Conservation (phyloP, 169 alveolate species). For the Toxoplasma gondii region DNA sequence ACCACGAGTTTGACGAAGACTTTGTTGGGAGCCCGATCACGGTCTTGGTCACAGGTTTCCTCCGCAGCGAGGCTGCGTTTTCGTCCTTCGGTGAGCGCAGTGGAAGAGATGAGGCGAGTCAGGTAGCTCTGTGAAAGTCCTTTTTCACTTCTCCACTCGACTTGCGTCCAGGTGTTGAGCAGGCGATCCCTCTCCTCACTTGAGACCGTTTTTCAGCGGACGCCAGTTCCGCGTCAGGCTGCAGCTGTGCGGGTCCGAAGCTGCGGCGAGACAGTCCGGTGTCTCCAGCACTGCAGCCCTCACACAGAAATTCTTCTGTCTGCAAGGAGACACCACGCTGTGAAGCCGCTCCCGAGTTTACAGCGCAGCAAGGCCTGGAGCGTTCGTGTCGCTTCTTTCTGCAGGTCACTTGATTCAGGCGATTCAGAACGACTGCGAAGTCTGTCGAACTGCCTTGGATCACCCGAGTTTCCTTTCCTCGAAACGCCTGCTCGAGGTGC, state of each 20-base stretch:
- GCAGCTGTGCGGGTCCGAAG: too few species aligned
- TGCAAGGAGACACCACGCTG: too few species aligned
- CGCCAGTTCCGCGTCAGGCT: too few species aligned
- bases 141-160: not conserved
- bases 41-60: constrained; percentile 11
- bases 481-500: not conserved
- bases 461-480: not conserved
- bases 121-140: not conserved
- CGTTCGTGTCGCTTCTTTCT: too few species aligned
- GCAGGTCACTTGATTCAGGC: not conserved
- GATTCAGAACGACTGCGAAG: not conserved
- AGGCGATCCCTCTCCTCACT: not conserved
- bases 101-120: not conserved
- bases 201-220: not conserved
- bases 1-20: constrained; percentile 25
- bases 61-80: constrained; percentile 25
- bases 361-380: too few species aligned
- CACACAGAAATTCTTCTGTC: too few species aligned
- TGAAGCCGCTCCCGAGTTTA: too few species aligned
- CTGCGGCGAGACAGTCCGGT: too few species aligned
- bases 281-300: too few species aligned
- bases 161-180: not conserved
- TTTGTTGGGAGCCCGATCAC: constrained; percentile 27
- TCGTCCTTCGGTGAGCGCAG: constrained; percentile 4
- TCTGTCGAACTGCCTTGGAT: not conserved